A percentile compares a stretch with the other conserved stretches of the same genome.
These are phyloP conservation scores for Candida saitoana DNA, from an alignment of 805 yeast species.

Conservation along the genomic window DNA sequence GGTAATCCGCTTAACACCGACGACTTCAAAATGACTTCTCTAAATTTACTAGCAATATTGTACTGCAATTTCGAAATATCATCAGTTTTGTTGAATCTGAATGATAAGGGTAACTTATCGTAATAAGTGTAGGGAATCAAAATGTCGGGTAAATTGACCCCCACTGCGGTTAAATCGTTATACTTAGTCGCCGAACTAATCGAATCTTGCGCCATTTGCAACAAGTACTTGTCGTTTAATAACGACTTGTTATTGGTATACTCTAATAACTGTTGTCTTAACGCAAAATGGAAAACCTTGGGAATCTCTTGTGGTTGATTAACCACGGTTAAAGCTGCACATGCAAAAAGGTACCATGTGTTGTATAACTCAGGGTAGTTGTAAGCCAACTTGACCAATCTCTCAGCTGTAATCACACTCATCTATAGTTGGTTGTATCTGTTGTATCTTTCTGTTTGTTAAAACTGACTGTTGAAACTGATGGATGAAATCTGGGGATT, in stretches of 20 bases:
- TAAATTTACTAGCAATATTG: conserved; percentile 47
- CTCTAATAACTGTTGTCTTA: conserved; percentile 41
- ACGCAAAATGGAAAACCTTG: conserved; percentile 64
- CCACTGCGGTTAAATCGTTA: conserved; percentile 37
- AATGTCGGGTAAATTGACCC: conserved; percentile 39
- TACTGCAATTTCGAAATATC: conserved; percentile 35
- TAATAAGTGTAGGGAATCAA: conserved; percentile 36
- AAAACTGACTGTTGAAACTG: too few species aligned
- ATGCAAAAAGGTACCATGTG: conserved; percentile 76
- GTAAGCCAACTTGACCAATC: conserved; percentile 51
- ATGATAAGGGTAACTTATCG: conserved; percentile 34
- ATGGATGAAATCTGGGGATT: neutral
- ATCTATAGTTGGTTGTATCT: conserved; percentile 1
- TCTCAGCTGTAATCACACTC: conserved; percentile 44
- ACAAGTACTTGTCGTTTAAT: conserved; percentile 29
- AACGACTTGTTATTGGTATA: conserved; percentile 18
- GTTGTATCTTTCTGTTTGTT: neutral
- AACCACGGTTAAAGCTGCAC: conserved; percentile 76
- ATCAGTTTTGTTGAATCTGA: conserved; percentile 28
- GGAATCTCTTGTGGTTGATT: conserved; percentile 83
- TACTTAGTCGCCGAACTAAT: conserved; percentile 35
- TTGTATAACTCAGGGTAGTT: conserved; percentile 50
- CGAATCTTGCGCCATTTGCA: conserved; percentile 37
- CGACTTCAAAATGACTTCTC: conserved; percentile 77
- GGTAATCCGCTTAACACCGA: conserved; percentile 83